Percentiles rank a stretch among this genome's conserved stretches.
Evolutionary conservation across 345 rosid genomes (phyloP).

Genomic region (Hevea brasiliensis): DNA sequence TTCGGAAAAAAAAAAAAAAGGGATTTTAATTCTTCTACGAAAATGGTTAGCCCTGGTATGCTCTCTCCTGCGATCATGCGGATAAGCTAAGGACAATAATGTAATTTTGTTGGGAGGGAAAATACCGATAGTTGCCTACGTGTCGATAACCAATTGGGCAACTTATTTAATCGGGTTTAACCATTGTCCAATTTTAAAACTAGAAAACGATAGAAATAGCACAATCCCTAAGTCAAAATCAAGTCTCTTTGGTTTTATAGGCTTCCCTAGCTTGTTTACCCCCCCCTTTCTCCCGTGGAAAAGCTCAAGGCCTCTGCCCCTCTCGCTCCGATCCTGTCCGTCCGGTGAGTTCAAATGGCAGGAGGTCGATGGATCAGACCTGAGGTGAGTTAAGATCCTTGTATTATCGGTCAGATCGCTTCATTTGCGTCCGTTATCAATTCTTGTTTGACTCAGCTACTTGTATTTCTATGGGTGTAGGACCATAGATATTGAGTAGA

Average conservation of each 20-base stretch:
- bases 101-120: not conserved
- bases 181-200: not conserved
- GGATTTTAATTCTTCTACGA: not conserved
- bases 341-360: conserved; percentile 13
- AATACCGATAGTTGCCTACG: not conserved
- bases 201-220: not conserved
- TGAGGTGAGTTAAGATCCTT: conserved; percentile 43
- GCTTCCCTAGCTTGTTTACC: not conserved
- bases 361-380: conserved; percentile 63
- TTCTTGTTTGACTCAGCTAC: not conserved
- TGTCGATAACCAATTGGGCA: not conserved
- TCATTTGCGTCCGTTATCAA: not conserved
- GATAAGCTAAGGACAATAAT: not conserved
- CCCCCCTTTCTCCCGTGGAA: not conserved
- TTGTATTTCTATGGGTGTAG: too few relatives aligned
- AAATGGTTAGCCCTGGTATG: not conserved
- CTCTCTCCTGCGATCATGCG: too few relatives aligned
- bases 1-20: too few relatives aligned
- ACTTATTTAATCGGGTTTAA: not conserved
- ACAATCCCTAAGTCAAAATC: conserved; percentile 1
- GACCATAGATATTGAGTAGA: not conserved
- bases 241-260: not conserved
- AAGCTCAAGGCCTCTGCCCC: not conserved
- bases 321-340: not conserved
- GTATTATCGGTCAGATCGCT: not conserved